phyloP scores from a whole-genome alignment of 1,284 basidiomycete genomes.

The Golubevia pallescens region DNA sequence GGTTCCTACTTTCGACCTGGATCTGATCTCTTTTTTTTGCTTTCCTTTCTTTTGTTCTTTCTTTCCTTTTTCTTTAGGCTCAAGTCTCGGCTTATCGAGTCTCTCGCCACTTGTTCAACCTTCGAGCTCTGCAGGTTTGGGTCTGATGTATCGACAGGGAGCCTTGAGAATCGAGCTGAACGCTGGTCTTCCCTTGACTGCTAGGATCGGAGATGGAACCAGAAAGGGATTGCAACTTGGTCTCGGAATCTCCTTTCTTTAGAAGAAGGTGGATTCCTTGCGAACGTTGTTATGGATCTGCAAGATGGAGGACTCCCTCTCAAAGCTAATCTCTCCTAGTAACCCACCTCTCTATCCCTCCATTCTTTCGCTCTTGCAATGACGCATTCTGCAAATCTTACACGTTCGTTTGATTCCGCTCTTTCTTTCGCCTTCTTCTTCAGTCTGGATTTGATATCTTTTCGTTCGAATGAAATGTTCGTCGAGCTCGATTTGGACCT shows the following conservation, averaged over 20 bases:
- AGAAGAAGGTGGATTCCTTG: too few relatives aligned
- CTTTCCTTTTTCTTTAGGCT: not conserved
- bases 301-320: too few relatives aligned
- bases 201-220: slow-evolving; percentile 76
- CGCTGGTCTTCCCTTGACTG: slow-evolving; percentile 84
- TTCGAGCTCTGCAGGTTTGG: slow-evolving; percentile 80
- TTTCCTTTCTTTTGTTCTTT: slow-evolving; percentile 64
- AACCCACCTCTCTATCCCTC: too few relatives aligned
- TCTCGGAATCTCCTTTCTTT: slow-evolving; percentile 72
- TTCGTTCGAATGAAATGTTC: too few relatives aligned
- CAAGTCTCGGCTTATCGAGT: not conserved
- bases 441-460: too few relatives aligned
- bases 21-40: not conserved
- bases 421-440: too few relatives aligned
- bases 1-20: not conserved
- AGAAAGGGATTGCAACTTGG: slow-evolving; percentile 88
- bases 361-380: too few relatives aligned
- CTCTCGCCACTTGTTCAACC: slow-evolving; percentile 50
- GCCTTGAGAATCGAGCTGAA: slow-evolving; percentile 87
- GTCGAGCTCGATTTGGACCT: too few relatives aligned
- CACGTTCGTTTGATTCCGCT: too few relatives aligned
- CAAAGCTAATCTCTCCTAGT: too few relatives aligned
- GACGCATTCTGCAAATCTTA: too few relatives aligned
- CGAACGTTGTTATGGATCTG: too few relatives aligned
- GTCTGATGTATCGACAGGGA: slow-evolving; percentile 87